These are phyloP conservation scores for Diplodia corticola DNA, from an alignment of 2,329 filamentous ascomycete genomes.

Conservation along the genomic window DNA sequence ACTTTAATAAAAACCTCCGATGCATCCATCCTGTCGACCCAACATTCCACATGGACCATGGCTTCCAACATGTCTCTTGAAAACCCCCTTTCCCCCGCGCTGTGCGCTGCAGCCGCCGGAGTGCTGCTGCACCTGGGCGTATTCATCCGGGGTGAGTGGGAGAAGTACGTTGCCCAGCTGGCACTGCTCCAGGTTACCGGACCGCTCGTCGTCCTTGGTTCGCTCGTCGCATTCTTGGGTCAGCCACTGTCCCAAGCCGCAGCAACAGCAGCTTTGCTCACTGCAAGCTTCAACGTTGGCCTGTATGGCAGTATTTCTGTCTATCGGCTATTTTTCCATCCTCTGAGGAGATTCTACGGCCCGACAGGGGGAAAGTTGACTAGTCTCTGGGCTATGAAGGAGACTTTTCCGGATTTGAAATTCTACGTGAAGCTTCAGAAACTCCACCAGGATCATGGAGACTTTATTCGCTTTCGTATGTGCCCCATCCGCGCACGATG, in stretches of 20 bases:
- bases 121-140: not conserved
- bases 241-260: not conserved
- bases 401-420: constrained; percentile 25
- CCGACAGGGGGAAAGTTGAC: constrained; percentile 40
- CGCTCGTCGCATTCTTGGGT: not conserved
- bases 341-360: constrained; percentile 41
- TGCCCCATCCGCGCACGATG: too few relatives aligned
- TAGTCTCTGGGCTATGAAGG: constrained; percentile 41
- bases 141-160: constrained; percentile 5
- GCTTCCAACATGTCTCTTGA: not conserved
- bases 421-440: constrained; percentile 32
- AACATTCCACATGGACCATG: not conserved
- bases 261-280: not conserved
- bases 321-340: constrained; percentile 46
- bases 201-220: not conserved
- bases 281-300: constrained; percentile 17
- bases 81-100: not conserved
- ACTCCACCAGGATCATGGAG: constrained; percentile 34
- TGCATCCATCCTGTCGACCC: not conserved
- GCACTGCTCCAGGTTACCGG: not conserved
- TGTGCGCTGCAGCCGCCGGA: not conserved
- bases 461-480: constrained; percentile 36
- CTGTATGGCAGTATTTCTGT: constrained; percentile 38
- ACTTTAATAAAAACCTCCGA: not conserved
- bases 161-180: not conserved